These are phyloP conservation scores for Misopates orontium DNA, from an alignment of 257 asterid genomes.

Conservation along the genomic window DNA sequence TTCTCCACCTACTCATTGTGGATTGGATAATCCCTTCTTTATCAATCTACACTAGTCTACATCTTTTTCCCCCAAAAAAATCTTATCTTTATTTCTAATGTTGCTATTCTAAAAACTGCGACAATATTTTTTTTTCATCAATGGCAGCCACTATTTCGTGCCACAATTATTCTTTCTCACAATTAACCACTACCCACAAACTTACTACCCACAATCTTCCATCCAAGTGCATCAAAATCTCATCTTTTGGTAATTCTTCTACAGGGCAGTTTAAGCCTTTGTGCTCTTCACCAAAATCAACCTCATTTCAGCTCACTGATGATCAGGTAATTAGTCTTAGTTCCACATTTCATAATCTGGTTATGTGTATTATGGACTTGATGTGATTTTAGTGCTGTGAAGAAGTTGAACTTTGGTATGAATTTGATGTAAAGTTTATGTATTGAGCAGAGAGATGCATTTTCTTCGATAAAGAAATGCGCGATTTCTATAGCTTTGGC, in stretches of 20 bases:
- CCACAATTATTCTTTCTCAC: conserved; percentile 49
- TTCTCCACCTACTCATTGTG: conserved; percentile 33
- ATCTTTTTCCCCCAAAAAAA: not conserved
- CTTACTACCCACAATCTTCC: conserved; percentile 27
- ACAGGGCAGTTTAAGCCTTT: conserved; percentile 36
- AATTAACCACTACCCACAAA: conserved; percentile 31
- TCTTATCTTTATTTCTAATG: conserved; percentile 28
- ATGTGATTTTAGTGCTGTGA: not conserved
- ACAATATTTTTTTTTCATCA: conserved; percentile 34
- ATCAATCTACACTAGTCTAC: too few relatives aligned
- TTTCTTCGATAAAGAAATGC: conserved; percentile 50
- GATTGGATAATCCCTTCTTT: too few relatives aligned
- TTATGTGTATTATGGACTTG: not conserved
- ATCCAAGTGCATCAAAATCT: conserved; percentile 29
- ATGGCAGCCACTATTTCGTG: conserved; percentile 74
- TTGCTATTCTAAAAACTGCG: conserved; percentile 26
- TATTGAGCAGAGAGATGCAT: conserved; percentile 50
- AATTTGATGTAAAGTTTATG: conserved; percentile 4
- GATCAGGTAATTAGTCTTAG: conserved; percentile 45
- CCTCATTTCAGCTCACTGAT: conserved; percentile 32
- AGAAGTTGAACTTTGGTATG: not conserved
- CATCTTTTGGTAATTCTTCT: conserved; percentile 22
- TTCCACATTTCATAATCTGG: not conserved
- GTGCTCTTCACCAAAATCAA: conserved; percentile 43
- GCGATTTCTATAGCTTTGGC: conserved; percentile 77